Evolutionary conservation across 768 basidiomycete genomes (phyloP).

Genomic region (Coprinellus aureogranulatus): DNA sequence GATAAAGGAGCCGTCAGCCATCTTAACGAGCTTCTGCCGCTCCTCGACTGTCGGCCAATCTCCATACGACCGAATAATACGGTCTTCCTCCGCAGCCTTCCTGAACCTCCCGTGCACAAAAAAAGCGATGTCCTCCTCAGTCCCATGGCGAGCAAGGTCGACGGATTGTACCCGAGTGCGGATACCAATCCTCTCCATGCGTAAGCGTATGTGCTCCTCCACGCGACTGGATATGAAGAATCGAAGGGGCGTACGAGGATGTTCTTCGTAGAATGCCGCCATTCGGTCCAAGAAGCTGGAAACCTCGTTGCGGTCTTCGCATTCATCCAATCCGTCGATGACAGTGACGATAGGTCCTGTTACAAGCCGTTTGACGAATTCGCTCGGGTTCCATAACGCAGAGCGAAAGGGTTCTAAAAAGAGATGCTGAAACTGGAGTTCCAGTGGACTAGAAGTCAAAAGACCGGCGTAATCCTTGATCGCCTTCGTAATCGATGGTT

Average conservation of each 20-base stretch:
- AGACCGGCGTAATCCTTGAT: background rate
- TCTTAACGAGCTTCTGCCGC: background rate
- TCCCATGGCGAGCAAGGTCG: background rate
- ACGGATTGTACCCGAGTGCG: background rate
- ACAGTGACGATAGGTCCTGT: background rate
- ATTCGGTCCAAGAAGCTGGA: background rate
- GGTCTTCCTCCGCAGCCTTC: background rate
- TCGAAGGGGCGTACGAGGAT: background rate
- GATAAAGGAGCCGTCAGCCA: background rate
- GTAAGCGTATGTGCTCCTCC: background rate
- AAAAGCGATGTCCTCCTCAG: background rate
- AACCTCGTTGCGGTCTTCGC: background rate
- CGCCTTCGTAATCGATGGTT: background rate
- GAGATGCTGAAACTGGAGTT: background rate
- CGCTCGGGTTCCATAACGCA: background rate
- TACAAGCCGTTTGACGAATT: background rate
- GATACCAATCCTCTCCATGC: background rate
- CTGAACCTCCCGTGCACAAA: background rate
- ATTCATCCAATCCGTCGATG: slow-evolving; percentile 6
- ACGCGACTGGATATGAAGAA: background rate
- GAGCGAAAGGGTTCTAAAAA: background rate
- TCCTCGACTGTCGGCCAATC: background rate
- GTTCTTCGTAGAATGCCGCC: background rate
- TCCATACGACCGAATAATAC: background rate
- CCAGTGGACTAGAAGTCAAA: background rate